Conservation (phyloP, 2,329 filamentous ascomycete genomes). For the Fonsecaea multimorphosa region DNA sequence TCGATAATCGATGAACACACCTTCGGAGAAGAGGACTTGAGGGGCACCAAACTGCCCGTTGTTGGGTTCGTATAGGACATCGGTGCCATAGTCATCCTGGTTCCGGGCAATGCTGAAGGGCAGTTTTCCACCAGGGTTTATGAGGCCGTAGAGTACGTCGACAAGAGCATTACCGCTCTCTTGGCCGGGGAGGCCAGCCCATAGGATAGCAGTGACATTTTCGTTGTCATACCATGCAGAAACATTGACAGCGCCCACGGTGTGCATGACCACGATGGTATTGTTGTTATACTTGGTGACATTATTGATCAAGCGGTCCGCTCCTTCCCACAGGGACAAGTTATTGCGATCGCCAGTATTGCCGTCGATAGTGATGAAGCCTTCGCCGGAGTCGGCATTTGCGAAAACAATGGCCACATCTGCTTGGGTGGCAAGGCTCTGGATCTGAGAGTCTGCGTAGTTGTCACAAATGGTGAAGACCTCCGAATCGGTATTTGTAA, state of each 20-base stretch:
- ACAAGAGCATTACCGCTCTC: conserved; percentile 77
- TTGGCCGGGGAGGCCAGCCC: conserved; percentile 75
- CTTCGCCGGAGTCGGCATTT: conserved; percentile 85
- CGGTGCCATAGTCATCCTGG: conserved; percentile 61
- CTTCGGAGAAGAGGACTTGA: conserved; percentile 65
- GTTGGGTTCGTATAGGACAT: conserved; percentile 64
- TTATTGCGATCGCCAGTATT: conserved; percentile 92
- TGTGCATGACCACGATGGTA: conserved; percentile 91
- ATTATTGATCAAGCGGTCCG: conserved; percentile 79
- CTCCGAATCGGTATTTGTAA: conserved; percentile 68
- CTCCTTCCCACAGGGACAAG: conserved; percentile 84
- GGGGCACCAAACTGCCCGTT: conserved; percentile 60
- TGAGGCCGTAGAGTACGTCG: conserved; percentile 73
- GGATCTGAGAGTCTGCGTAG: conserved; percentile 60
- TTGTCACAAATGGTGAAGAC: conserved; percentile 67
- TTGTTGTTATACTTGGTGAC: conserved; percentile 80
- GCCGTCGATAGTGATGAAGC: conserved; percentile 79
- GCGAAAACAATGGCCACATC: conserved; percentile 78
- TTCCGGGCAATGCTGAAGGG: conserved; percentile 66
- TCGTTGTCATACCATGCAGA: conserved; percentile 65
- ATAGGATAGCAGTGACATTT: conserved; percentile 76
- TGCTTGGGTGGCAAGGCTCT: conserved; percentile 58
- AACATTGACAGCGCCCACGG: conserved; percentile 77
- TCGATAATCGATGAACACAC: conserved; percentile 64
- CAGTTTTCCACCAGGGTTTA: conserved; percentile 67